These are phyloP conservation scores for Coemansia sp. DNA, from an alignment of 192 early-diverging fungal genomes.

Conservation along the genomic window DNA sequence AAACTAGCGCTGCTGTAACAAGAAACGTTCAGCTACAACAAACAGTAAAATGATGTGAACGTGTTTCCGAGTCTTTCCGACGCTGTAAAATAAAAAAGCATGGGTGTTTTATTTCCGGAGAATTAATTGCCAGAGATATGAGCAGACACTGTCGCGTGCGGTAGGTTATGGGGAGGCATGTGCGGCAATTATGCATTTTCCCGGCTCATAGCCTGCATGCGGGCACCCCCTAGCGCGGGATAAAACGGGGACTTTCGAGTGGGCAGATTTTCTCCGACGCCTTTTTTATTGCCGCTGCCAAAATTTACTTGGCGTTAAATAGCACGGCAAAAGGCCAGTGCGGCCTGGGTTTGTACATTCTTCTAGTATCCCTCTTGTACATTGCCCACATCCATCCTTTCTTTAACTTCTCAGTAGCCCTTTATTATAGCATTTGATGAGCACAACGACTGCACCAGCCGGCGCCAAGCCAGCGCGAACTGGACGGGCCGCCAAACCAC, in stretches of 20 bases:
- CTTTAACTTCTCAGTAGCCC: neutral
- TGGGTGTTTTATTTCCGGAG: no score
- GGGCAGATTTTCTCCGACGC: conserved; percentile 6
- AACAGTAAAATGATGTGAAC: no score
- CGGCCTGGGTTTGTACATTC: neutral
- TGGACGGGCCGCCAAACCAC: conserved; percentile 58
- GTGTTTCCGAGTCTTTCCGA: no score
- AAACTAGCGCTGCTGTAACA: no score
- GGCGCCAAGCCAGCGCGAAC: conserved; percentile 10
- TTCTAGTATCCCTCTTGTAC: neutral
- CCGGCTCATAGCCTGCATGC: conserved; percentile 1
- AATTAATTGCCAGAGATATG: neutral
- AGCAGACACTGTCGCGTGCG: neutral
- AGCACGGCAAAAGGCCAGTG: neutral
- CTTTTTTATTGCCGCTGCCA: neutral
- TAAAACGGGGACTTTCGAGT: conserved; percentile 2
- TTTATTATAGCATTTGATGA: neutral
- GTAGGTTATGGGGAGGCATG: neutral
- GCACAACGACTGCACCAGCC: neutral
- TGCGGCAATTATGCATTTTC: neutral
- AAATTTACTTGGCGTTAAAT: neutral
- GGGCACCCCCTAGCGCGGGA: neutral
- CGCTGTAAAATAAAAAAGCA: no score
- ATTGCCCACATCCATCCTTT: neutral
- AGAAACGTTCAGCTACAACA: no score